Evolutionary conservation across 2,329 filamentous ascomycete genomes (phyloP), one percentile per base, ranked within the genome.

Genomic region (Ophiostoma sp.): DNA sequence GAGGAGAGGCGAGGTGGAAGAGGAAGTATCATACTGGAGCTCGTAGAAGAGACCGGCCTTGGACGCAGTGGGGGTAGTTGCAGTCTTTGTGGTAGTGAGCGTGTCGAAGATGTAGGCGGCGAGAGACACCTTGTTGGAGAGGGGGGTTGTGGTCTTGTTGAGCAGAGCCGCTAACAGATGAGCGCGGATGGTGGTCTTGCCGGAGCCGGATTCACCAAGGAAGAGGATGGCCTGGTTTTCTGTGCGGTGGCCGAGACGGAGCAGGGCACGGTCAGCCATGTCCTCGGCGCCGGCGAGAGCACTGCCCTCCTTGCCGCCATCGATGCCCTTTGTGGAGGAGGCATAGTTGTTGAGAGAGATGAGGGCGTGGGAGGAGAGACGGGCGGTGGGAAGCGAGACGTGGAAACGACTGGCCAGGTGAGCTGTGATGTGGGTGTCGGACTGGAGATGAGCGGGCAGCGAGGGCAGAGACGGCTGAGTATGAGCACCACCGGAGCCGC

Each of bases 41-140:
- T 99, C 95, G 78, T 95, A 95, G 78, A 96, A 97, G 20, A 99
- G 85, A 73, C 95, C 95, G 13, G 95, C 91, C 79, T 98, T 98
- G 68, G 94, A 98, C 36, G 95, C 95, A 1, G 93, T 97, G 1
- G 94, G 94, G 0, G 94, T 98, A 1, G 94, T 98, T 44, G 94
- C 89, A 1, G 94, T 96, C 82, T 99, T 99, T 35, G 95, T 99
- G 1, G 95, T 98, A 5, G 95, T 99, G 72, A 99, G 86, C 1
- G 93, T 91, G 78, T 99, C 95, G 78, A 99, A 99, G 72, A 98
- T 88, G 78, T 97, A 99, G 62, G 94, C 90, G 31, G 94, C 94
- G 67, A 96, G 90, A 2, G 94, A 97, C 27, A 97, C 85, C 80
- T 97, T 99, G 74, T 90, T 92, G 1, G 94, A 98, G 3, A 99